These are phyloP conservation scores for Myxozyma geophila DNA, from an alignment of 805 yeast species.

Conservation along the genomic window DNA sequence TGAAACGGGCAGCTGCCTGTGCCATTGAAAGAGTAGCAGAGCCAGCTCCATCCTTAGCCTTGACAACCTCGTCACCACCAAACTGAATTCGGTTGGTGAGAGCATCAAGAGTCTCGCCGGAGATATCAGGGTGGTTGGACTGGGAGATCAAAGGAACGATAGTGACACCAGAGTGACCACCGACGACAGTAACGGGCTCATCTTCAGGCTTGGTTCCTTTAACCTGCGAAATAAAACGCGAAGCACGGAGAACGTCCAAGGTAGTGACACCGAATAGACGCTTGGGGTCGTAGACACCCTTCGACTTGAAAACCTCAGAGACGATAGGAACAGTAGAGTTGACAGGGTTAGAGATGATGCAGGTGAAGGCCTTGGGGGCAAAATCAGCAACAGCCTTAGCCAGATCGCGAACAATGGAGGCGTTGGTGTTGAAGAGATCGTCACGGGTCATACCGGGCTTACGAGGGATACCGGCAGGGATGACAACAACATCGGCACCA, in stretches of 20 bases:
- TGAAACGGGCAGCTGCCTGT: slow-evolving; percentile 64
- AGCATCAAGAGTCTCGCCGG: slow-evolving; percentile 66
- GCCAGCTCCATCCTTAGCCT: slow-evolving; percentile 93
- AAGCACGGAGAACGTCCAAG: slow-evolving; percentile 85
- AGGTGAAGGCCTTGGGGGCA: slow-evolving; percentile 82
- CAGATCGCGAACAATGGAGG: slow-evolving; percentile 90
- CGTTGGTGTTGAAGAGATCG: slow-evolving; percentile 94
- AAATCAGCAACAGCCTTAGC: slow-evolving; percentile 82
- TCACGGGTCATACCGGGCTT: slow-evolving; percentile 99
- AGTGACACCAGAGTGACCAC: slow-evolving; percentile 97
- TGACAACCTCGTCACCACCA: slow-evolving; percentile 95
- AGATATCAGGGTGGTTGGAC: slow-evolving; percentile 61
- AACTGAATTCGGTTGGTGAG: slow-evolving; percentile 88
- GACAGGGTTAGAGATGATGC: slow-evolving; percentile 91
- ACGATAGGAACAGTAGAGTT: slow-evolving; percentile 97
- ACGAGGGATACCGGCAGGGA: slow-evolving; percentile 98
- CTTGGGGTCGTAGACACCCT: slow-evolving; percentile 89
- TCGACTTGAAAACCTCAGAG: slow-evolving; percentile 84
- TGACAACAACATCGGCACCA: slow-evolving; percentile 76
- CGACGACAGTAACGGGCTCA: slow-evolving; percentile 85
- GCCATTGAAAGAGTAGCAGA: slow-evolving; percentile 95
- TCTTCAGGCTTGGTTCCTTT: slow-evolving; percentile 72
- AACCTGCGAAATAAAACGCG: slow-evolving; percentile 77
- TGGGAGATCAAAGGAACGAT: slow-evolving; percentile 92
- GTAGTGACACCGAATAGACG: slow-evolving; percentile 96